Percentiles rank a stretch among this genome's conserved stretches.
Evolutionary conservation across 257 asterid genomes (phyloP).

Genomic region (Jasminum sambac): DNA sequence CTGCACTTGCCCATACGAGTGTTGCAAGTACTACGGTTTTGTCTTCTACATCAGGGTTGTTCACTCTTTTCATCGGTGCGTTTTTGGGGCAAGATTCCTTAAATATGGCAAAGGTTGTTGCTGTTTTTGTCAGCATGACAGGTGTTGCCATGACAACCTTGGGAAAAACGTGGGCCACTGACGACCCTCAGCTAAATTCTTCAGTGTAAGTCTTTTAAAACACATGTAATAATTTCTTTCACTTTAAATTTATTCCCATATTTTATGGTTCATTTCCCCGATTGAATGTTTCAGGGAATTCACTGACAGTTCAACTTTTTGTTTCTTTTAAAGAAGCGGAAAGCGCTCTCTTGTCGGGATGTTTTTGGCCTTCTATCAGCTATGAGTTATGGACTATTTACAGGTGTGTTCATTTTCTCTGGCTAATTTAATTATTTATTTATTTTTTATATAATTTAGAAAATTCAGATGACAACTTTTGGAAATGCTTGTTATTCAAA

Average conservation of each 20-base stretch:
- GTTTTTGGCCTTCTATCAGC: conserved; percentile 94
- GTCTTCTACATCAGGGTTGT: conserved; percentile 95
- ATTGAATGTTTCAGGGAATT: conserved; percentile 45
- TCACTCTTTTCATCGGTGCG: conserved; percentile 91
- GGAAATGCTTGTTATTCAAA: conserved; percentile 3
- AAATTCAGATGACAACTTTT: conserved; percentile 8
- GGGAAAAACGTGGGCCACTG: conserved; percentile 98
- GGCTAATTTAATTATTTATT: conserved; percentile 4
- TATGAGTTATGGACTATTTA: conserved; percentile 75
- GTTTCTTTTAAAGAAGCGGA: conserved; percentile 65
- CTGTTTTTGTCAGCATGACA: conserved; percentile 89
- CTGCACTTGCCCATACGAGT: conserved; percentile 98
- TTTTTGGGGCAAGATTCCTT: conserved; percentile 91
- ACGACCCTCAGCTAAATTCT: conserved; percentile 57
- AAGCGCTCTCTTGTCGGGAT: conserved; percentile 93
- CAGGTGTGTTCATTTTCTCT: conserved; percentile 53
- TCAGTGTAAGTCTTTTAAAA: conserved; percentile 57
- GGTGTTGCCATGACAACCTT: conserved; percentile 94
- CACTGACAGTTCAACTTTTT: conserved; percentile 69
- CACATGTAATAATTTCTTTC: conserved; percentile 10
- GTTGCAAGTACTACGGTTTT: conserved; percentile 97
- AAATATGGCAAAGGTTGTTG: conserved; percentile 69
- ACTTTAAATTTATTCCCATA: conserved; percentile 3
- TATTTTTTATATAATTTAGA: neutral
- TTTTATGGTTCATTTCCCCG: conserved; percentile 35